Evolutionary conservation across 768 basidiomycete genomes (phyloP), one percentile per base, ranked within the genome.

Genomic region (Glaciozyma martinii): DNA sequence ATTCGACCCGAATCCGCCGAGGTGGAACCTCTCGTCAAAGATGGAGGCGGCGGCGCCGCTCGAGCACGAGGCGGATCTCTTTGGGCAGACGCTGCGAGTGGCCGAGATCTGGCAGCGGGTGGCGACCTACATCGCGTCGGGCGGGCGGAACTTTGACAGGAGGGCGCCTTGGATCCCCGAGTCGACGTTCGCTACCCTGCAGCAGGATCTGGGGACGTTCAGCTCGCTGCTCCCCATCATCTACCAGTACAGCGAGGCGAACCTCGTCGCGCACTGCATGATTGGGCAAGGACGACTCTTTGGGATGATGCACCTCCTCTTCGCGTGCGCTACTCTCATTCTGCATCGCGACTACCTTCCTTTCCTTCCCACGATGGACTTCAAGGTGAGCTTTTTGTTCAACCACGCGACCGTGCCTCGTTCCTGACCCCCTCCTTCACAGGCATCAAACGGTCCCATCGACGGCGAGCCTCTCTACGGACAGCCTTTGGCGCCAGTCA

Each of bases 331-430:
- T 19, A 50, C 60, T 8, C 65, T 66, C 25, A 65, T 66, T 3
- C 60, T 70, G 8, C 68, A 70, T 44, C 68, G 68, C 46, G 68
- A 70, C 49, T 70, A 70, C 60, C 60, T 70, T 10, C 68, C 68
- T 4, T 70, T 70, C 57, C 63, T 70, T 29, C 68, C 68, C 16
- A 62, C 65, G 8, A 37, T 33, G 21, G 63, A 66, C 47, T 70
- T 70, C 63, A 62, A 59, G 59, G 65, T 66, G 55, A 40, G 60
- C 25, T 32, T 3, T 25, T 0, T 15, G 25, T 30, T n/a, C n/a
- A n/a, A n/a, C n/a, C n/a, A n/a, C n/a, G n/a, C 9, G n/a, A 9
- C 19, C 16, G 33, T 56, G 37, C 8, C 8, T 50, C 32, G 16
- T 8, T 19, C 30, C 32, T 54, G 27, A 54, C 32, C 4, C 16